Evolutionary conservation across 2,329 filamentous ascomycete species (phyloP).

Genomic region (Chalaropsis ovoidea): DNA sequence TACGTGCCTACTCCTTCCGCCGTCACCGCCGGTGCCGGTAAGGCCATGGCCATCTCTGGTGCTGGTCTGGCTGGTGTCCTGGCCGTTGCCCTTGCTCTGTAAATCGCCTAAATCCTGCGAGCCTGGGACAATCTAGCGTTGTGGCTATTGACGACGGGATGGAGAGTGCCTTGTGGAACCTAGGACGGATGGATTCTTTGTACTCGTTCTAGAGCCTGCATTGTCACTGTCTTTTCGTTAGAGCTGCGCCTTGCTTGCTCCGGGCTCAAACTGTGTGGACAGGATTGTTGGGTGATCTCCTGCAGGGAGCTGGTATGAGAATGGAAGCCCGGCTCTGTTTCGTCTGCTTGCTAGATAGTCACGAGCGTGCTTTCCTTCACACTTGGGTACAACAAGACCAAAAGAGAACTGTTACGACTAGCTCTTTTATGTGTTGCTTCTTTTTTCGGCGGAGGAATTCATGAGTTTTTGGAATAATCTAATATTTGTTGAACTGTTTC

Average conservation of each 20-base stretch:
- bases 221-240: neutral
- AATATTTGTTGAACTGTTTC: constrained; percentile 14
- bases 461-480: constrained; percentile 18
- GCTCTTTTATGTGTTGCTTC: constrained; percentile 21
- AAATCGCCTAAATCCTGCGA: constrained; percentile 35
- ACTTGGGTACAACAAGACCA: constrained; percentile 25
- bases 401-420: constrained; percentile 3
- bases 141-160: neutral
- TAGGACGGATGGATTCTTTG: neutral
- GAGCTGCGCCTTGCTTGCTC: neutral
- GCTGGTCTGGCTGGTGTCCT: constrained; percentile 48
- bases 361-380: neutral
- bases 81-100: constrained; percentile 48
- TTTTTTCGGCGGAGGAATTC: constrained; percentile 5
- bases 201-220: neutral
- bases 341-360: constrained; percentile 3
- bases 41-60: constrained; percentile 47
- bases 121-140: neutral
- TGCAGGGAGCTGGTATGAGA: constrained; percentile 14
- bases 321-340: constrained; percentile 7
- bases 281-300: constrained; percentile 10
- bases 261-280: constrained; percentile 16
- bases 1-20: constrained; percentile 30
- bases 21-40: constrained; percentile 46
- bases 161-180: neutral